phyloP scores from a whole-genome alignment of 352 stramenopile genomes.

The Saprolegnia parasitica region DNA sequence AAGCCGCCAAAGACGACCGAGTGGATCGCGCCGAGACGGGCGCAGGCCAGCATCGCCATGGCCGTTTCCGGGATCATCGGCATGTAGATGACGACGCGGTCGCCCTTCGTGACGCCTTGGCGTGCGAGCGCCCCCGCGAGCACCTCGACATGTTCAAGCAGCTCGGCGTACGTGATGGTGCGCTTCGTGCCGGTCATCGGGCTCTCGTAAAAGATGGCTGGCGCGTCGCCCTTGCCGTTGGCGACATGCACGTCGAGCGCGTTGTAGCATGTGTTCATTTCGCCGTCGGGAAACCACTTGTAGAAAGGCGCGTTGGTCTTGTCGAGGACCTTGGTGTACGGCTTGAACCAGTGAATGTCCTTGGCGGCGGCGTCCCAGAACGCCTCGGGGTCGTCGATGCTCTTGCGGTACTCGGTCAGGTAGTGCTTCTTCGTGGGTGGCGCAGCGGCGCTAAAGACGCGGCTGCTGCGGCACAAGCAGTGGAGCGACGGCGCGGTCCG shows the following conservation, averaged over 20 bases:
- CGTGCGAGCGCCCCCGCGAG: slow-evolving; percentile 59
- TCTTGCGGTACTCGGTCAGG: slow-evolving; percentile 40
- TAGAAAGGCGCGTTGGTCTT: slow-evolving; percentile 22
- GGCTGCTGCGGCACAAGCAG: background rate
- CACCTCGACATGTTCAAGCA: slow-evolving; percentile 60
- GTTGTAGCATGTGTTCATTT: slow-evolving; percentile 73
- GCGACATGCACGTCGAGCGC: slow-evolving; percentile 54
- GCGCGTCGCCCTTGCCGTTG: slow-evolving; percentile 45
- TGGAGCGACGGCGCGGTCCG: too few relatives aligned
- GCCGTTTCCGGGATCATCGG: slow-evolving; percentile 98
- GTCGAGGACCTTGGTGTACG: slow-evolving; percentile 43
- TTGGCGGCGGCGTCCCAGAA: slow-evolving; percentile 52
- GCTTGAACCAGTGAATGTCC: slow-evolving; percentile 53
- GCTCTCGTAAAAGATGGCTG: slow-evolving; percentile 58
- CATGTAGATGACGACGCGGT: slow-evolving; percentile 98
- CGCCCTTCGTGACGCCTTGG: slow-evolving; percentile 80
- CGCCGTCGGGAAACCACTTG: slow-evolving; percentile 50
- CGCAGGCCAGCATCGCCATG: slow-evolving; percentile 98
- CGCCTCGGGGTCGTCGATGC: slow-evolving; percentile 40
- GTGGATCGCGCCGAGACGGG: slow-evolving; percentile 95
- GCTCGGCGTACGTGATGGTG: slow-evolving; percentile 63
- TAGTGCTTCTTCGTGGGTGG: slow-evolving; percentile 36
- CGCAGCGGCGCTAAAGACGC: background rate
- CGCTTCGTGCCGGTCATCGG: slow-evolving; percentile 54
- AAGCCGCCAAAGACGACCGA: slow-evolving; percentile 90